phyloP scores from a whole-genome alignment of 352 stramenopile genomes.

The Salisapilia sapeloensis region DNA sequence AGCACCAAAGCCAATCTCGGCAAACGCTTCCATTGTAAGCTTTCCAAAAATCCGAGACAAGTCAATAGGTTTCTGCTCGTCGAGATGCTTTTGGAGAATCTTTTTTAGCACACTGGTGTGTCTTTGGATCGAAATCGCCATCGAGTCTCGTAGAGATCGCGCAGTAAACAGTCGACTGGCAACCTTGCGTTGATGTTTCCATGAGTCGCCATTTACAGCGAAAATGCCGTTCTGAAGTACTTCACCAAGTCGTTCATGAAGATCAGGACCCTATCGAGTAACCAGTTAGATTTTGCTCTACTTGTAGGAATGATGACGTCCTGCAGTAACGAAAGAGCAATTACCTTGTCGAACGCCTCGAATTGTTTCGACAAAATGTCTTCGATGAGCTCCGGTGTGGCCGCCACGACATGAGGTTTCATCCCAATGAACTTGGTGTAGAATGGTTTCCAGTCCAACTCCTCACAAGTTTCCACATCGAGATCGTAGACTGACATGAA shows the following conservation, averaged over 20 bases:
- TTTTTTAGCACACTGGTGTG: constrained; percentile 12
- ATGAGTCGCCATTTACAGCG: constrained; percentile 13
- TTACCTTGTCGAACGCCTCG: constrained; percentile 12
- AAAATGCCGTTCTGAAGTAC: constrained; percentile 30
- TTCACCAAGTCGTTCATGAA: constrained; percentile 17
- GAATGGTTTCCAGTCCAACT: constrained; percentile 1
- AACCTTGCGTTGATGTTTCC: constrained; percentile 21
- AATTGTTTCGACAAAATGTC: constrained; percentile 33
- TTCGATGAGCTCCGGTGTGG: constrained; percentile 28
- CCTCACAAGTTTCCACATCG: not conserved
- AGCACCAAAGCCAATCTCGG: constrained; percentile 18
- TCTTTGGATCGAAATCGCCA: constrained; percentile 10
- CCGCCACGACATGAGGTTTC: constrained; percentile 21
- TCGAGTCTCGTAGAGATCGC: constrained; percentile 3
- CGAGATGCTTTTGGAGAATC: constrained; percentile 6
- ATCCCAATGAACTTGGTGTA: too few relatives aligned
- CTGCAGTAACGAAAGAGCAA: too few relatives aligned
- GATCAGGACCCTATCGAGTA: constrained; percentile 23
- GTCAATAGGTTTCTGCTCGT: constrained; percentile 8
- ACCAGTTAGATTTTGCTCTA: too few relatives aligned
- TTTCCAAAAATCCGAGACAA: constrained; percentile 11
- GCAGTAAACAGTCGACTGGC: constrained; percentile 60
- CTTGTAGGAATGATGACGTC: too few relatives aligned
- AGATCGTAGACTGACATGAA: constrained; percentile 3
- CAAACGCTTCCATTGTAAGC: constrained; percentile 22